These are phyloP conservation scores for Tylopilus sp. DNA, from an alignment of 768 basidiomycete species.

Conservation along the genomic window DNA sequence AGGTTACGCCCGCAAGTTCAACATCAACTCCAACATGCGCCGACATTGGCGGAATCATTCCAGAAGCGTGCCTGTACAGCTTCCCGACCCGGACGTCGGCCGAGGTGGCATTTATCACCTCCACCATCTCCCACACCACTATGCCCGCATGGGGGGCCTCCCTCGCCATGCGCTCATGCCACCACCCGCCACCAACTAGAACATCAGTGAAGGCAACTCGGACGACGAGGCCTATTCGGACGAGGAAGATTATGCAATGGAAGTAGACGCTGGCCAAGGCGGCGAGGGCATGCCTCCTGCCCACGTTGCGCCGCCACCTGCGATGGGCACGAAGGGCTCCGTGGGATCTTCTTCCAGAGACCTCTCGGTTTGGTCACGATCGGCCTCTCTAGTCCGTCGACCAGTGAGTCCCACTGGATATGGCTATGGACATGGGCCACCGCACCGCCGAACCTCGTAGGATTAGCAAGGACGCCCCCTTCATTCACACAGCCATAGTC, in stretches of 20 bases:
- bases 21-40: slow-evolving; percentile 84
- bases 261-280: slow-evolving; percentile 14
- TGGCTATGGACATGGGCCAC: slow-evolving; percentile 10
- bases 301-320: slow-evolving; percentile 7
- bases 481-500: background rate
- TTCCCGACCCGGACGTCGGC: slow-evolving; percentile 20
- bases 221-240: slow-evolving; percentile 28
- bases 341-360: slow-evolving; percentile 24
- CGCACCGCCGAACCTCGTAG: slow-evolving; percentile 15
- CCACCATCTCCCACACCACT: slow-evolving; percentile 8
- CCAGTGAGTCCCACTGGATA: slow-evolving; percentile 3
- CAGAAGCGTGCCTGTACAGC: slow-evolving; percentile 20
- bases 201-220: slow-evolving; percentile 26
- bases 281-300: slow-evolving; percentile 15
- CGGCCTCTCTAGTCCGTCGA: slow-evolving; percentile 24
- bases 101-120: slow-evolving; percentile 13
- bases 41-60: slow-evolving; percentile 72
- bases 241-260: slow-evolving; percentile 27
- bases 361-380: slow-evolving; percentile 25
- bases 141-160: slow-evolving; percentile 4
- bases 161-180: slow-evolving; percentile 26
- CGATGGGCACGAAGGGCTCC: slow-evolving; percentile 18
- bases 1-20: slow-evolving; percentile 73
- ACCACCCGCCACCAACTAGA: slow-evolving; percentile 29
- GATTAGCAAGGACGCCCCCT: slow-evolving; percentile 16